Conservation (phyloP, 495 filamentous ascomycete genomes). For the Mycothermus thermophilus region DNA sequence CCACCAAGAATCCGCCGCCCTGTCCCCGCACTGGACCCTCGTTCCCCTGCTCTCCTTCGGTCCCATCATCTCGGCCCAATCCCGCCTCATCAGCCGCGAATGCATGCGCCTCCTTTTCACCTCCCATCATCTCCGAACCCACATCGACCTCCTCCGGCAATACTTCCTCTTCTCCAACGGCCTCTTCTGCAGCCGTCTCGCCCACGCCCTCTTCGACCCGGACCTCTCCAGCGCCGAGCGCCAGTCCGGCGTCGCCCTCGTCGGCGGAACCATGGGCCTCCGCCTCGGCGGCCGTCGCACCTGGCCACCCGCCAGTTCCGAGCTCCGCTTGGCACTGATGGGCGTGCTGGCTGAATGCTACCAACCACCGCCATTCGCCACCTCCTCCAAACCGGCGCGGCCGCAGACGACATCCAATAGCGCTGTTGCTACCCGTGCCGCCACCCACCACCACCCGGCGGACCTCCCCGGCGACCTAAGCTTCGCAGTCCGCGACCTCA, state of each 20-base stretch:
- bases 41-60: slow-evolving; percentile 61
- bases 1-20: slow-evolving; percentile 14
- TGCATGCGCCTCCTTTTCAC: slow-evolving; percentile 70
- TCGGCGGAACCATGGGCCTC: slow-evolving; percentile 63
- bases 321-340: slow-evolving; percentile 76
- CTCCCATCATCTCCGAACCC: slow-evolving; percentile 55
- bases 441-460: slow-evolving; percentile 20
- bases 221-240: slow-evolving; percentile 72
- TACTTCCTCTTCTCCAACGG: slow-evolving; percentile 80
- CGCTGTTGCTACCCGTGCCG: not conserved
- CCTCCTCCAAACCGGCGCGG: too few relatives aligned
- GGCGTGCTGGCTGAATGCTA: slow-evolving; percentile 73
- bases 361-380: slow-evolving; percentile 8
- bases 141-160: slow-evolving; percentile 60
- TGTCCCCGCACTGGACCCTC: slow-evolving; percentile 59
- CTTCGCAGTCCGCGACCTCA: slow-evolving; percentile 76
- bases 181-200: slow-evolving; percentile 62
- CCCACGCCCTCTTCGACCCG: slow-evolving; percentile 72
- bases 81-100: slow-evolving; percentile 58
- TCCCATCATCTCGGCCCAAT: slow-evolving; percentile 59
- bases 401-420: slow-evolving; percentile 2
- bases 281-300: slow-evolving; percentile 59
- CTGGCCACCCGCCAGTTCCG: slow-evolving; percentile 90
- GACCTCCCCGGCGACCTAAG: slow-evolving; percentile 68
- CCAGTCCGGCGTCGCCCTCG: slow-evolving; percentile 48